Conservation (phyloP, 2,329 filamentous ascomycete genomes). For the Pseudogymnoascus sp. region DNA sequence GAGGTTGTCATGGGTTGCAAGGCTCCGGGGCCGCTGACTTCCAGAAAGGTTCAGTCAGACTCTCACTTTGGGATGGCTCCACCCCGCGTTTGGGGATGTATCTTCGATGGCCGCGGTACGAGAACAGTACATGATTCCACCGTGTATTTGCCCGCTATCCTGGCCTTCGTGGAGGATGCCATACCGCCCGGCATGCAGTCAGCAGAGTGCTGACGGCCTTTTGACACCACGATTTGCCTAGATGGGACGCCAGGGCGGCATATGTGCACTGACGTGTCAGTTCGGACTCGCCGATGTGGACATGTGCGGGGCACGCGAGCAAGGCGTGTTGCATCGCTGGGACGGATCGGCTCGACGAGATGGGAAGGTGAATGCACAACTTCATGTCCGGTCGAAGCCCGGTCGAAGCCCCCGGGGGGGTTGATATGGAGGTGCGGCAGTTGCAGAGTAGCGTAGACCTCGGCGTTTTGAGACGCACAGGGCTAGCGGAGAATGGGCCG, state of each 20-base stretch:
- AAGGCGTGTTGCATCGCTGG: neutral
- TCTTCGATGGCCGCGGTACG: neutral
- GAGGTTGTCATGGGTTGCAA: neutral
- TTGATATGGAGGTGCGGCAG: neutral
- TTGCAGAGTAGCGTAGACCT: neutral
- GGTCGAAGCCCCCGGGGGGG: neutral
- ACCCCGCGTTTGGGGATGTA: neutral
- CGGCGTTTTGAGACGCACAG: neutral
- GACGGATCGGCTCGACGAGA: neutral
- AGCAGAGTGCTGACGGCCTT: neutral
- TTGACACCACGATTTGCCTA: neutral
- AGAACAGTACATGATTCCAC: neutral
- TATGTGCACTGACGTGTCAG: slow-evolving; percentile 7
- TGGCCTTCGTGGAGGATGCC: neutral
- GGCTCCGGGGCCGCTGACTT: neutral
- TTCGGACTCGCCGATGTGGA: neutral
- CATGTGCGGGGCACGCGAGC: slow-evolving; percentile 1
- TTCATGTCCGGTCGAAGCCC: neutral
- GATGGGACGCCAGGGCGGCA: neutral
- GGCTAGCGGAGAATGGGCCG: neutral
- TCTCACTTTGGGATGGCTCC: neutral
- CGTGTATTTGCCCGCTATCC: neutral
- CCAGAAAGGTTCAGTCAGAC: neutral
- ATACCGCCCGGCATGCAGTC: neutral
- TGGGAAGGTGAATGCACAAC: neutral